Evolutionary conservation across 371 early-diverging fungal species (phyloP).

Genomic region (Chytridium lagenaria): DNA sequence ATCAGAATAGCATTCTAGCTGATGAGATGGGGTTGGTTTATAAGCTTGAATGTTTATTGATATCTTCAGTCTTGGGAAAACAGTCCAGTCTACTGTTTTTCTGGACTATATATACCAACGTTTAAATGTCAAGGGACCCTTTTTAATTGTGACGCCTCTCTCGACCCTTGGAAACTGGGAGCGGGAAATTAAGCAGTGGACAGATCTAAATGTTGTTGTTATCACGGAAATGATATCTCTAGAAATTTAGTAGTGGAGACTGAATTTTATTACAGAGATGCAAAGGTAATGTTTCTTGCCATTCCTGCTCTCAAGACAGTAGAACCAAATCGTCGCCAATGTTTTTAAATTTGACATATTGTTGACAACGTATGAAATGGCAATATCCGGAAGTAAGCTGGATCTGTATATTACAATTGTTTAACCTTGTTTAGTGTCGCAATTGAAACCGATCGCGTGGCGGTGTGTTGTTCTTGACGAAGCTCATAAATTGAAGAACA

Average conservation of each 20-base stretch:
- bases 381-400: conserved; percentile 51
- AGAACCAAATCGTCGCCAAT: conserved; percentile 54
- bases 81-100: conserved; percentile 97
- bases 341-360: conserved; percentile 86
- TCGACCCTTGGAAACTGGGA: conserved; percentile 96
- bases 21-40: conserved; percentile 59
- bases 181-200: conserved; percentile 93
- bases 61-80: conserved; percentile 96
- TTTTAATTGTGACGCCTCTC: conserved; percentile 93
- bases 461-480: conserved; percentile 91
- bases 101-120: conserved; percentile 86
- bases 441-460: conserved; percentile 83
- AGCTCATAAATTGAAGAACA: conserved; percentile 95
- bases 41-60: conserved; percentile 53
- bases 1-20: conserved; percentile 95
- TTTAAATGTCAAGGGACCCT: conserved; percentile 87
- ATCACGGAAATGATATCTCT: conserved; percentile 83
- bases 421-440: conserved; percentile 49
- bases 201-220: conserved; percentile 91
- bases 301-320: background rate
- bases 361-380: conserved; percentile 97
- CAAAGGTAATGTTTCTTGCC: conserved; percentile 5
- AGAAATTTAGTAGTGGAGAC: conserved; percentile 88
- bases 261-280: conserved; percentile 80
- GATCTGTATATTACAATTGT: background rate